Conservation (phyloP, 768 basidiomycete genomes). For the Mycena rebaudengoi region DNA sequence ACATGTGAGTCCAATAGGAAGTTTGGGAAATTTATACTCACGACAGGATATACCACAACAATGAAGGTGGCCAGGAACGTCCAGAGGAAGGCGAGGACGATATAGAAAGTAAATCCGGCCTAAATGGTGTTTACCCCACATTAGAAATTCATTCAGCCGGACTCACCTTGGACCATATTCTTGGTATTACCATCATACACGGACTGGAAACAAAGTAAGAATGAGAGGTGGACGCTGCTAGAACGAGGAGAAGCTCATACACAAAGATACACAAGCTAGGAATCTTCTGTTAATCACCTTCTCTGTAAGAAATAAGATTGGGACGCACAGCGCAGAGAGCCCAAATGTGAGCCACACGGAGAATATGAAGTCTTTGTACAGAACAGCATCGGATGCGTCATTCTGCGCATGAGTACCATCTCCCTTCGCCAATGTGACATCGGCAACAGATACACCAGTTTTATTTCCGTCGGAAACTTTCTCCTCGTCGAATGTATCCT, state of each 20-base stretch:
- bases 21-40: neutral
- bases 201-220: neutral
- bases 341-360: conserved; percentile 18
- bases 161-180: conserved; percentile 17
- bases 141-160: neutral
- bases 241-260: neutral
- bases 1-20: neutral
- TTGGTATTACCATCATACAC: conserved; percentile 14
- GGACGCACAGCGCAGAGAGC: conserved; percentile 4
- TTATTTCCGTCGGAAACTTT: neutral
- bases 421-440: neutral
- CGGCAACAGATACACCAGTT: neutral
- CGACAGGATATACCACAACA: conserved; percentile 18
- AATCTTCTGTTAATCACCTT: neutral
- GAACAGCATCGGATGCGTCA: neutral
- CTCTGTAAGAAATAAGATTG: neutral
- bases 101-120: conserved; percentile 21
- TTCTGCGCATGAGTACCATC: neutral
- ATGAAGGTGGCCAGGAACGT: conserved; percentile 17
- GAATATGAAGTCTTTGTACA: conserved; percentile 20
- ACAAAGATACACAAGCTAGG: neutral
- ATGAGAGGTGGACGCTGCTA: neutral
- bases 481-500: neutral
- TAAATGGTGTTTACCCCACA: too few species aligned
- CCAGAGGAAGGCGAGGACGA: conserved; percentile 16